Evolutionary conservation across 495 filamentous ascomycete genomes (phyloP).

Genomic region (Parachaetomium inaequale): DNA sequence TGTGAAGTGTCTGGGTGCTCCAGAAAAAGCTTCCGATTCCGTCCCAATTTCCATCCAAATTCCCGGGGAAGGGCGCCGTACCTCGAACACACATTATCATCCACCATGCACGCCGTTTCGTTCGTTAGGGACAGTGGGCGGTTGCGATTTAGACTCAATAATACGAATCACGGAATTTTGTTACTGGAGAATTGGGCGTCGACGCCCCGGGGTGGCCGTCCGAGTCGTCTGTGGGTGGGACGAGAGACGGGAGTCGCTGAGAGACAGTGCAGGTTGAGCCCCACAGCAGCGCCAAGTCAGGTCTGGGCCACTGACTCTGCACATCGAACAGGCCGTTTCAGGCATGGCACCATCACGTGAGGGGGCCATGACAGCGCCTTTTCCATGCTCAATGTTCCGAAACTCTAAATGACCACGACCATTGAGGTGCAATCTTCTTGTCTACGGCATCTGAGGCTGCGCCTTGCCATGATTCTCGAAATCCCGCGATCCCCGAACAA

Average conservation of each 20-base stretch:
- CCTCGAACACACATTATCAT: constrained; percentile 23
- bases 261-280: constrained; percentile 16
- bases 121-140: not conserved
- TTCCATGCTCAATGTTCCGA: not conserved
- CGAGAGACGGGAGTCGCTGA: constrained; percentile 12
- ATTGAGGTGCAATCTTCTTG: not conserved
- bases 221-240: constrained; percentile 9
- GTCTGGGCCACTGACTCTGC: constrained; percentile 10
- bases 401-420: too few species aligned
- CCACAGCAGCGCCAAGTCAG: constrained; percentile 19
- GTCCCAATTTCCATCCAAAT: constrained; percentile 1
- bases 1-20: not conserved
- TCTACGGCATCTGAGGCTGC: not conserved
- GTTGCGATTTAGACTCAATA: not conserved
- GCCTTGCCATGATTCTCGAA: not conserved
- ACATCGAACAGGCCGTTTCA: constrained; percentile 12
- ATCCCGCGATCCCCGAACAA: not conserved
- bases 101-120: not conserved
- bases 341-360: constrained; percentile 25
- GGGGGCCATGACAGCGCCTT: not conserved
- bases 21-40: constrained; percentile 3
- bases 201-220: not conserved
- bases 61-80: constrained; percentile 6
- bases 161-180: constrained; percentile 1
- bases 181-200: constrained; percentile 5